Percentiles rank a stretch among this genome's conserved stretches.
phyloP scores from a whole-genome alignment of 2,329 filamentous ascomycete species.

The Huntiella moniliformis region DNA sequence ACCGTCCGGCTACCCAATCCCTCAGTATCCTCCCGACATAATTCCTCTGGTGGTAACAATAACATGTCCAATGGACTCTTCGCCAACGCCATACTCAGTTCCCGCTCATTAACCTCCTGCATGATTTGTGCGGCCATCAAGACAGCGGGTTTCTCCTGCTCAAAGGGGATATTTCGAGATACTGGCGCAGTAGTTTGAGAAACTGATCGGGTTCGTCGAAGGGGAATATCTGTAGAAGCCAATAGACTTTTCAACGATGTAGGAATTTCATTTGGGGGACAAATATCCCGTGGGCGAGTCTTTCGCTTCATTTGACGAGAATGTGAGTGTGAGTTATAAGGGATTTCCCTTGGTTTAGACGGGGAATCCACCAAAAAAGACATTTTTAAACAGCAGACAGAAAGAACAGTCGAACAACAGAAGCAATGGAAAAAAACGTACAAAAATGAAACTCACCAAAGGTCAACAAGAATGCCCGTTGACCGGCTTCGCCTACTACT shows the following conservation, averaged over 20 bases:
- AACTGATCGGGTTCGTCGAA: slow-evolving; percentile 14
- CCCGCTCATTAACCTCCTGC: slow-evolving; percentile 14
- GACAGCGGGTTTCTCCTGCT: not conserved
- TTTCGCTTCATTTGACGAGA: no score
- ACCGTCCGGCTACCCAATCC: slow-evolving; percentile 32
- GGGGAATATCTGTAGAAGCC: slow-evolving; percentile 42
- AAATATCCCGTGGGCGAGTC: slow-evolving; percentile 21
- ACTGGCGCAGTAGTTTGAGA: slow-evolving; percentile 23
- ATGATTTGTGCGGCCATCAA: slow-evolving; percentile 10
- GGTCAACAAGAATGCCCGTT: no score
- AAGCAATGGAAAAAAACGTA: no score
- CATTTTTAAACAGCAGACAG: no score
- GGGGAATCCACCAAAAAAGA: no score
- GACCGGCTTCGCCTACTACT: no score
- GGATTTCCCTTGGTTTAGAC: no score
- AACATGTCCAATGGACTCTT: slow-evolving; percentile 39
- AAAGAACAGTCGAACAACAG: no score
- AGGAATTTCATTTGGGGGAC: slow-evolving; percentile 35
- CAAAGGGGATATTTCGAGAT: no score
- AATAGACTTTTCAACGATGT: slow-evolving; percentile 42
- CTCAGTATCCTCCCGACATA: slow-evolving; percentile 23
- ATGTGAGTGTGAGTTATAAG: no score
- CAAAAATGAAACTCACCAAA: no score
- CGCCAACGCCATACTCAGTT: slow-evolving; percentile 34
- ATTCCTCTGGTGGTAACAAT: slow-evolving; percentile 40